A percentile compares a stretch with the other conserved stretches of the same genome.
Evolutionary conservation across 345 rosid genomes (phyloP).

Genomic region (Populus tremula): DNA sequence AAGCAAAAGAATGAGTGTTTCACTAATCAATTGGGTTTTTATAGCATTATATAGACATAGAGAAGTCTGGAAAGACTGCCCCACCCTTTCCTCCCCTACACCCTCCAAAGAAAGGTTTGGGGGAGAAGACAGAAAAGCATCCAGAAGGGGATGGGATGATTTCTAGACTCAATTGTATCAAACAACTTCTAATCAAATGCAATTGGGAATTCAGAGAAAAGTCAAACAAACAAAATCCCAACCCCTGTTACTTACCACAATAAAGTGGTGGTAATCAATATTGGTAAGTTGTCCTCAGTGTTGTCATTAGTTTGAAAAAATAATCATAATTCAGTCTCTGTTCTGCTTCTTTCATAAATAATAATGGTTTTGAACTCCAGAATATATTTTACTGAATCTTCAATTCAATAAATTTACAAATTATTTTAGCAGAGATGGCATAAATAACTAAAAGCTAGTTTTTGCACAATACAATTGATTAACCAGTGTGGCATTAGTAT

Average conservation of each 20-base stretch:
- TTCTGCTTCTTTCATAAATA: neutral
- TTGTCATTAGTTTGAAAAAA: neutral
- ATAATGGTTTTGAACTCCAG: neutral
- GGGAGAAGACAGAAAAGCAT: neutral
- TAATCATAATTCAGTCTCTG: neutral
- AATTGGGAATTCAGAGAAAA: neutral
- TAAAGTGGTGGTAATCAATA: neutral
- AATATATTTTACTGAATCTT: neutral
- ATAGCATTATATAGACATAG: too few species aligned
- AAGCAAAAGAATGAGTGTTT: too few species aligned
- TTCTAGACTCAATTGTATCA: neutral
- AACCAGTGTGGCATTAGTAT: neutral
- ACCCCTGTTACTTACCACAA: neutral
- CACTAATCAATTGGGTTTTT: too few species aligned
- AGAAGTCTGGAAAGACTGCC: too few species aligned
- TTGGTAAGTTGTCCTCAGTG: neutral
- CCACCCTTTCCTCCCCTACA: too few species aligned
- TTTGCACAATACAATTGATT: neutral
- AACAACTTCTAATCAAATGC: neutral
- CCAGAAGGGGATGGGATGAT: neutral
- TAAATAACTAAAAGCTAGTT: neutral
- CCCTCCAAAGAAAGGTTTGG: neutral
- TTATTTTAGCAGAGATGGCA: neutral
- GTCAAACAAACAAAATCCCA: neutral
- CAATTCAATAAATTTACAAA: neutral